These are phyloP conservation scores for Nannochloris sp. DNA, from an alignment of 139 green algal species.

Conservation along the genomic window DNA sequence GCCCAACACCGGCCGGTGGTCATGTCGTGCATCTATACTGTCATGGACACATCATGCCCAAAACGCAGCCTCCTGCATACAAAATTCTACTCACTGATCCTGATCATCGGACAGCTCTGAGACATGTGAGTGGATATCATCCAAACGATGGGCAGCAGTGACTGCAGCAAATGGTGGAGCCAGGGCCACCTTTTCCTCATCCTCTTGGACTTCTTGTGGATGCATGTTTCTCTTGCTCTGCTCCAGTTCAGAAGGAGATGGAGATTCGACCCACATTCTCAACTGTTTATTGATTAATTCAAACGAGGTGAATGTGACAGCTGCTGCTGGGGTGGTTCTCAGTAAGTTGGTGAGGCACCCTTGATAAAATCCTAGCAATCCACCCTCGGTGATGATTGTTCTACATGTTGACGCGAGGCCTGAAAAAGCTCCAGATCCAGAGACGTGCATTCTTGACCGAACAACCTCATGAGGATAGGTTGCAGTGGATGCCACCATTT, in stretches of 20 bases:
- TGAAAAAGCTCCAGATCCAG: constrained; percentile 57
- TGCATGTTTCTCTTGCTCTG: background rate
- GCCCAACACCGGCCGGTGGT: too few relatives aligned
- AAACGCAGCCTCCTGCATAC: too few relatives aligned
- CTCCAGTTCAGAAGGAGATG: background rate
- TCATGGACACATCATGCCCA: too few relatives aligned
- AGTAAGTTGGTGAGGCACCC: constrained; percentile 88
- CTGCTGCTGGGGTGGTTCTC: constrained; percentile 89
- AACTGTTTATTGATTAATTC: constrained; percentile 82
- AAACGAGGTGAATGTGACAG: constrained; percentile 95
- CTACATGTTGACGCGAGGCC: constrained; percentile 42
- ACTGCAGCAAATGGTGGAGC: constrained; percentile 8
- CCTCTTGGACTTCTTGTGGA: background rate
- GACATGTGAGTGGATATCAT: background rate
- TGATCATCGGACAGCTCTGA: background rate
- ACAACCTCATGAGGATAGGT: constrained; percentile 98
- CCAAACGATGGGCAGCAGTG: background rate
- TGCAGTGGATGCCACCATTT: constrained; percentile 88
- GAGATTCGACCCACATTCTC: constrained; percentile 19
- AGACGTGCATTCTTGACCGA: constrained; percentile 83
- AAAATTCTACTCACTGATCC: background rate
- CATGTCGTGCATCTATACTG: too few relatives aligned
- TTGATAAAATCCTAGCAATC: constrained; percentile 60
- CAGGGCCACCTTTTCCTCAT: constrained; percentile 10
- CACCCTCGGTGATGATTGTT: constrained; percentile 46